phyloP scores from a whole-genome alignment of 2,329 filamentous ascomycete genomes.

The Aspergillus floridensis region DNA sequence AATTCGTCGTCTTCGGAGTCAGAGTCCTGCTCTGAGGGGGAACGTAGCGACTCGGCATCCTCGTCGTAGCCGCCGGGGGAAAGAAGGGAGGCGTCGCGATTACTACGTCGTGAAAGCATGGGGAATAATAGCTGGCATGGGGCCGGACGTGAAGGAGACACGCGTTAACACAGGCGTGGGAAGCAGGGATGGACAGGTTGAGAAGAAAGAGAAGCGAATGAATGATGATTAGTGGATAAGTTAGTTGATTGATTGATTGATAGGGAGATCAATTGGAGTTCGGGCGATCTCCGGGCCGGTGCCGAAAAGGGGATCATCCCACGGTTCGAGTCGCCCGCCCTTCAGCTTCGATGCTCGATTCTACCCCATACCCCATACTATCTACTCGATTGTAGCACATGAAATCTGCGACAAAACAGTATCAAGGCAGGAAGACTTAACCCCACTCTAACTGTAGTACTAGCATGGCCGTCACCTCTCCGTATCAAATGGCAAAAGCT shows the following conservation, averaged over 20 bases:
- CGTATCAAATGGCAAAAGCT: too few relatives aligned
- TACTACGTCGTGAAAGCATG: constrained; percentile 26
- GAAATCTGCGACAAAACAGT: too few relatives aligned
- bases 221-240: neutral
- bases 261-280: neutral
- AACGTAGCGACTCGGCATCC: constrained; percentile 66
- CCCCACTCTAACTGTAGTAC: too few relatives aligned
- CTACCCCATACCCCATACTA: too few relatives aligned
- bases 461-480: too few relatives aligned
- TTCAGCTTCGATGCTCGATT: too few relatives aligned
- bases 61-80: constrained; percentile 66
- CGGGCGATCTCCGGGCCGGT: constrained; percentile 5
- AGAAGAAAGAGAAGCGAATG: neutral
- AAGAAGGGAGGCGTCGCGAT: constrained; percentile 51
- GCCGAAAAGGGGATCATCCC: neutral
- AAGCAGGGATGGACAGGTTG: neutral
- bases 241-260: neutral
- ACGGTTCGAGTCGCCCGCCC: neutral
- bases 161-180: neutral
- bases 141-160: constrained; percentile 4
- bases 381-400: too few relatives aligned
- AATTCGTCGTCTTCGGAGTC: constrained; percentile 75
- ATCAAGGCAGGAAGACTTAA: too few relatives aligned
- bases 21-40: constrained; percentile 64
- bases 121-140: constrained; percentile 10